A percentile compares a stretch with the other conserved stretches of the same genome.
Evolutionary conservation across 2,329 filamentous ascomycete species (phyloP).

Genomic region (Podosphaera xanthii): DNA sequence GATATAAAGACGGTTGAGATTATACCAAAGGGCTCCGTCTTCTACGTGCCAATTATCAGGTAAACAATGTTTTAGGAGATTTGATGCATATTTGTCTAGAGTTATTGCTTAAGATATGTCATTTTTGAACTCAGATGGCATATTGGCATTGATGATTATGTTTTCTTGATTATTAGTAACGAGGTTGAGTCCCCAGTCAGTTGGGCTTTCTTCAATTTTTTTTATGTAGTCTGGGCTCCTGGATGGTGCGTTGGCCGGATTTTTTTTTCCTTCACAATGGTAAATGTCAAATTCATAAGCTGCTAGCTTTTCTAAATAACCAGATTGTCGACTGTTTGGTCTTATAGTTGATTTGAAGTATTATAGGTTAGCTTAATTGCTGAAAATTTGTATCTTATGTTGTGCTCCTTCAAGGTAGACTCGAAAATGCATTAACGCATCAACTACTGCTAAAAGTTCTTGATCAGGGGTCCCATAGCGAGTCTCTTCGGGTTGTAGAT

Average conservation of each 20-base stretch:
- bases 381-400: background rate
- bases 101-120: background rate
- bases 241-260: background rate
- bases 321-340: background rate
- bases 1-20: background rate
- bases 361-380: background rate
- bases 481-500: conserved; percentile 1
- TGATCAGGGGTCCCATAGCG: background rate
- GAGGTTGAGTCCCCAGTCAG: background rate
- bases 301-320: background rate
- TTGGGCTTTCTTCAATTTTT: background rate
- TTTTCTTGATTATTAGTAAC: background rate
- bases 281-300: background rate
- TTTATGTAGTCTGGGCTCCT: background rate
- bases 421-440: background rate
- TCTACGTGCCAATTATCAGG: background rate
- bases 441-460: background rate
- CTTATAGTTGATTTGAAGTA: background rate
- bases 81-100: background rate
- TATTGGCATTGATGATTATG: background rate
- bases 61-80: background rate
- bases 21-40: background rate
- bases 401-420: background rate
- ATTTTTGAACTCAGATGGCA: background rate
- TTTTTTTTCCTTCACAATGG: background rate